phyloP scores from a whole-genome alignment of 495 filamentous ascomycete species.

The Penicillium angulare region DNA sequence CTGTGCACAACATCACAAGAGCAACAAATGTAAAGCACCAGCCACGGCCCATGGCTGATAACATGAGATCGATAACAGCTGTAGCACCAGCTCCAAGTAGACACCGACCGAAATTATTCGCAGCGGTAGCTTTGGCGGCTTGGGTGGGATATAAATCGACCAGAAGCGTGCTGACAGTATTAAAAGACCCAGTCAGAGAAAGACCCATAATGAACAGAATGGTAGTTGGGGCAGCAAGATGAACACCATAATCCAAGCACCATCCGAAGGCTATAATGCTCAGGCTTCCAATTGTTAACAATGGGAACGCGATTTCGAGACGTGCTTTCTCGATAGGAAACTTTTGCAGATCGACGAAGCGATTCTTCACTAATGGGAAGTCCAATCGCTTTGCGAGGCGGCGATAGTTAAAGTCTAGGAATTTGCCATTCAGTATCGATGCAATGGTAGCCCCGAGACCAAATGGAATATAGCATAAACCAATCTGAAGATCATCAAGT shows the following conservation, averaged over 20 bases:
- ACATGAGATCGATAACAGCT: constrained; percentile 65
- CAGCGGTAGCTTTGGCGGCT: constrained; percentile 65
- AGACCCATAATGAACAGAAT: constrained; percentile 62
- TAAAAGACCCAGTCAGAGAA: constrained; percentile 54
- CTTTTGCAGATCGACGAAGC: constrained; percentile 48
- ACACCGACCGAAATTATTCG: constrained; percentile 69
- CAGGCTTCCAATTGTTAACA: constrained; percentile 36
- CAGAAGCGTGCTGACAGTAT: constrained; percentile 58
- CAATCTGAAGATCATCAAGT: constrained; percentile 48
- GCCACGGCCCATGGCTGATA: constrained; percentile 60
- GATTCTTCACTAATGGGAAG: constrained; percentile 49
- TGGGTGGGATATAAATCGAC: constrained; percentile 63
- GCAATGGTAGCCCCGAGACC: constrained; percentile 67
- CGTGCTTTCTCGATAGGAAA: constrained; percentile 68
- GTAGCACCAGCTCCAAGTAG: constrained; percentile 65
- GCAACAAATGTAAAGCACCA: constrained; percentile 71
- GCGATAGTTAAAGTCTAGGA: constrained; percentile 55
- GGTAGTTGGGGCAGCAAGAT: constrained; percentile 45
- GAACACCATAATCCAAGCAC: constrained; percentile 33
- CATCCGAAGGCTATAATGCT: constrained; percentile 41
- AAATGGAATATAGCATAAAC: constrained; percentile 49
- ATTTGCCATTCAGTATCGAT: constrained; percentile 83
- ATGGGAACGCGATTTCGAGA: constrained; percentile 48
- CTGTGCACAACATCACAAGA: constrained; percentile 49
- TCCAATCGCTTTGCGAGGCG: constrained; percentile 35